These are phyloP conservation scores for Cyberlindnera subsufficiens DNA, from an alignment of 805 yeast genomes.

Conservation along the genomic window DNA sequence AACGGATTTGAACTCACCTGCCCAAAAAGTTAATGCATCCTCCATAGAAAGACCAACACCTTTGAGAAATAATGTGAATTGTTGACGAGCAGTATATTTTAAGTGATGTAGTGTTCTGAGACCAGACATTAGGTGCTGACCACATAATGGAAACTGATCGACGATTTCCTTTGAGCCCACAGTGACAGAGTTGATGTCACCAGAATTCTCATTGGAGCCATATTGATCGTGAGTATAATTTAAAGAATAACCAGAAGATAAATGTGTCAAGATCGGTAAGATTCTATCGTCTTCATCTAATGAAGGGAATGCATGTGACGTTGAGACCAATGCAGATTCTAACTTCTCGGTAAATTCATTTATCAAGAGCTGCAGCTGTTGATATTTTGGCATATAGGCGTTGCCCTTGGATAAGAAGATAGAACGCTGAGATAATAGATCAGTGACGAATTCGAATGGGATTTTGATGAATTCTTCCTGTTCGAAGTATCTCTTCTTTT, in stretches of 20 bases:
- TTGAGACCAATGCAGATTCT: conserved; percentile 45
- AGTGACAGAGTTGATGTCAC: conserved; percentile 54
- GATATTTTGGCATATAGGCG: conserved; percentile 80
- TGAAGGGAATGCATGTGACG: conserved; percentile 75
- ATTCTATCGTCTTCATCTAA: conserved; percentile 90
- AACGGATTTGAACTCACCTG: conserved; percentile 56
- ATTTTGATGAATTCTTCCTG: conserved; percentile 72
- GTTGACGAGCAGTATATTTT: conserved; percentile 79
- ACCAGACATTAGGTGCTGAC: conserved; percentile 58
- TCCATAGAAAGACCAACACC: conserved; percentile 85
- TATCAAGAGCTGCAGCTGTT: conserved; percentile 65
- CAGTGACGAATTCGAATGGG: conserved; percentile 82
- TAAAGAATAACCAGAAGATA: conserved; percentile 66
- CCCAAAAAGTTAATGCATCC: conserved; percentile 86
- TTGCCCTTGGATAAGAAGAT: conserved; percentile 63
- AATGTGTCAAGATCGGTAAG: conserved; percentile 74
- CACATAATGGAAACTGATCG: conserved; percentile 80
- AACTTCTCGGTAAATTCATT: conserved; percentile 55
- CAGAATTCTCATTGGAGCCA: conserved; percentile 17
- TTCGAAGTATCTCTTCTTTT: conserved; percentile 39
- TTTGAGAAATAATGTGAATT: conserved; percentile 76
- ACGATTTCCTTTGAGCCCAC: conserved; percentile 49
- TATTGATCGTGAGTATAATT: conserved; percentile 15
- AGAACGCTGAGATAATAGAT: conserved; percentile 65
- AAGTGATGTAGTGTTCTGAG: conserved; percentile 62